Conservation (phyloP, 75 land plant genomes). For the Cunninghamia lanceolata region DNA sequence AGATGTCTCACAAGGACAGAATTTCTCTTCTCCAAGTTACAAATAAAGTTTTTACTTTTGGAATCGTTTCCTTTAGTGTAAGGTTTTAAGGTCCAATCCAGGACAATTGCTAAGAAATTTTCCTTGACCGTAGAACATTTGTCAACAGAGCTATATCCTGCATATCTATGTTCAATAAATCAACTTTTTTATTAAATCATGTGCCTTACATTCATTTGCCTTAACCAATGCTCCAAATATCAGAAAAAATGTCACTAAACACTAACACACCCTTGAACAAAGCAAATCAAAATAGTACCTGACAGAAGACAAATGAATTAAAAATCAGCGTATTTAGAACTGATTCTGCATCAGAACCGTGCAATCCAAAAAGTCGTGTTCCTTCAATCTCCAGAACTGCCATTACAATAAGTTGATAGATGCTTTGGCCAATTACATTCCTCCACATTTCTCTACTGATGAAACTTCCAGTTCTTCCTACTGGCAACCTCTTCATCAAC, state of each 20-base stretch:
- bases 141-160: background rate
- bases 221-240: background rate
- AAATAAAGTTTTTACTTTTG: no score
- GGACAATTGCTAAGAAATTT: no score
- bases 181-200: background rate
- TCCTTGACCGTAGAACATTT: no score
- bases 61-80: no score
- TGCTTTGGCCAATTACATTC: constrained; percentile 72
- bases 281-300: constrained; percentile 37
- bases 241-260: background rate
- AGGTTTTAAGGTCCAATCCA: background rate
- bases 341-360: constrained; percentile 27
- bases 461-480: constrained; percentile 51
- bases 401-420: constrained; percentile 68
- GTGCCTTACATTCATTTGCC: background rate
- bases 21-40: no score
- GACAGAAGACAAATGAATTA: constrained; percentile 91
- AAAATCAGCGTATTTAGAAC: constrained; percentile 69
- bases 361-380: constrained; percentile 36
- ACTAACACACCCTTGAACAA: background rate
- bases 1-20: no score
- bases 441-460: constrained; percentile 85
- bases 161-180: background rate
- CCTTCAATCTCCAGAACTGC: constrained; percentile 59
- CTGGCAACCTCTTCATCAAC: constrained; percentile 70